Evolutionary conservation across 176 grass and related monocot genomes (phyloP).

Genomic region (Bonia amplexicaulis): DNA sequence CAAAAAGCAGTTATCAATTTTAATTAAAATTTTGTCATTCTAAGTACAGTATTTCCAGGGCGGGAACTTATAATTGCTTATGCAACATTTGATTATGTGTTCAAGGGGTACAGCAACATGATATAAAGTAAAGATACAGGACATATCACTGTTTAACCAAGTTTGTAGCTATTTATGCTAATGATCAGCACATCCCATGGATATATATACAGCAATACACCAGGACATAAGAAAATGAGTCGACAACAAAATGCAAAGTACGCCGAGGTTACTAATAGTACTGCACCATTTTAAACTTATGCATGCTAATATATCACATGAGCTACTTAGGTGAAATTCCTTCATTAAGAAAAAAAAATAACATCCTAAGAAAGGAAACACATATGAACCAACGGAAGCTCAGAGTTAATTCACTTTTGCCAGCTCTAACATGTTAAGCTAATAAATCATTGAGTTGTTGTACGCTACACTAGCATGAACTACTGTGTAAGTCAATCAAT

Average conservation of each 20-base stretch:
- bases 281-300: conserved; percentile 9
- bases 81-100: background rate
- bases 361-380: background rate
- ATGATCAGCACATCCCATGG: background rate
- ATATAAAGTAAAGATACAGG: background rate
- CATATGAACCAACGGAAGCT: background rate
- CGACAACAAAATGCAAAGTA: background rate
- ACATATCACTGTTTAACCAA: background rate
- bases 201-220: background rate
- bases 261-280: background rate
- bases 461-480: conserved; percentile 6
- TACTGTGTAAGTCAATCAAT: background rate
- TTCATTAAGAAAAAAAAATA: background rate
- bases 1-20: background rate
- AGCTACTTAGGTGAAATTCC: conserved; percentile 6
- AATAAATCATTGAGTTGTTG: background rate
- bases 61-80: background rate
- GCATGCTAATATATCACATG: background rate
- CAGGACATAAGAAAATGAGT: background rate
- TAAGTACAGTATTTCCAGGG: background rate
- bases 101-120: background rate
- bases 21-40: background rate
- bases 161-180: background rate
- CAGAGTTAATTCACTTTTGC: background rate
- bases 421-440: background rate